Percentiles rank a stretch among this genome's conserved stretches.
phyloP scores from a whole-genome alignment of 768 basidiomycete species.

The Russula emetica region DNA sequence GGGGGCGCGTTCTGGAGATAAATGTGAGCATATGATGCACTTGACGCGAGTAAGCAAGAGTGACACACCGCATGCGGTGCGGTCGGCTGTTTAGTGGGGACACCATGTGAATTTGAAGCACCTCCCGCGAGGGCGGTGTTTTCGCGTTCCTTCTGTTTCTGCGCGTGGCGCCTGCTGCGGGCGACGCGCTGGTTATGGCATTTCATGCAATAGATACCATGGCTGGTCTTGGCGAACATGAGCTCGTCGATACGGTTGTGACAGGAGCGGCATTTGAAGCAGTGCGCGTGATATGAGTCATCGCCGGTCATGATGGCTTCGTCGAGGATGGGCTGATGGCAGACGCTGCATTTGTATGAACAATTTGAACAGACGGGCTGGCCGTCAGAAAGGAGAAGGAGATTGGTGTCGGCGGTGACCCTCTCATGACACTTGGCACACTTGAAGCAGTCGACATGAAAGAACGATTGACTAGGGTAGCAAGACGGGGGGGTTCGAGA shows the following conservation, averaged over 20 bases:
- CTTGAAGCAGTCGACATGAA: slow-evolving; percentile 93
- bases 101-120: slow-evolving; percentile 33
- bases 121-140: slow-evolving; percentile 44
- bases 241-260: slow-evolving; percentile 93
- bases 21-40: background rate
- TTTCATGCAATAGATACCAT: slow-evolving; percentile 98
- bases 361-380: slow-evolving; percentile 94
- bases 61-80: slow-evolving; percentile 36
- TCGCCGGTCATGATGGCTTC: slow-evolving; percentile 99
- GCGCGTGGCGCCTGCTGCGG: slow-evolving; percentile 83
- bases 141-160: slow-evolving; percentile 68
- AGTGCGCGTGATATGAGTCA: slow-evolving; percentile 97
- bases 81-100: slow-evolving; percentile 32
- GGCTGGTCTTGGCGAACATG: slow-evolving; percentile 96
- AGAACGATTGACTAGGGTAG: slow-evolving; percentile 76
- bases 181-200: slow-evolving; percentile 98
- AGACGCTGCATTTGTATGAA: slow-evolving; percentile 94
- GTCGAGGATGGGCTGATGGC: slow-evolving; percentile 90
- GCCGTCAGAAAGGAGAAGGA: slow-evolving; percentile 94
- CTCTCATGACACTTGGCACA: slow-evolving; percentile 93
- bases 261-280: slow-evolving; percentile 97
- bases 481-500: background rate
- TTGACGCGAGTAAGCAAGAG: background rate
- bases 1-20: background rate
- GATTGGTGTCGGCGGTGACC: slow-evolving; percentile 94